phyloP scores from a whole-genome alignment of 225 moss, liverwort and hornwort genomes.

The Bryum argenteum region DNA sequence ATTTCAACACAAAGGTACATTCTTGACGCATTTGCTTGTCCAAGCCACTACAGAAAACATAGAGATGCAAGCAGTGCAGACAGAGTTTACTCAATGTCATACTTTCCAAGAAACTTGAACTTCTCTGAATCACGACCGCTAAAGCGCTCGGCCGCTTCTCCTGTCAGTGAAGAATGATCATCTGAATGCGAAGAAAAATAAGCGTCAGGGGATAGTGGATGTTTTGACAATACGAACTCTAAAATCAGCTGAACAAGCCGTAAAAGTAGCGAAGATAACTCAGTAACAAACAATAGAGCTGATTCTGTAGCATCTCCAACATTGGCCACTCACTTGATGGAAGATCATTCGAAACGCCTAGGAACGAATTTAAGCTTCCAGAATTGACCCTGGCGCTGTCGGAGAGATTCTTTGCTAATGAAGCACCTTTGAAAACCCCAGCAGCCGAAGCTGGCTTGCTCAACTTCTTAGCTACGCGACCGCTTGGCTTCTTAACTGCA shows the following conservation, averaged over 20 bases:
- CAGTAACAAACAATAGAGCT: background rate
- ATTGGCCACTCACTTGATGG: slow-evolving; percentile 35
- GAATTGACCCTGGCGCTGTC: slow-evolving; percentile 24
- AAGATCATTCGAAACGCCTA: slow-evolving; percentile 21
- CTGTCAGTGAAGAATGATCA: slow-evolving; percentile 57
- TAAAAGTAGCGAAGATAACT: background rate
- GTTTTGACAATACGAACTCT: background rate
- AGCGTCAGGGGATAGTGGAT: background rate
- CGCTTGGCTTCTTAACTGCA: slow-evolving; percentile 38
- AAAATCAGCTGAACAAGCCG: background rate
- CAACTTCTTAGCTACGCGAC: slow-evolving; percentile 32
- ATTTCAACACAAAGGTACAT: background rate
- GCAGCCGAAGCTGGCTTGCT: slow-evolving; percentile 7
- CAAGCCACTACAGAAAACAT: background rate
- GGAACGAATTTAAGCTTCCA: slow-evolving; percentile 30
- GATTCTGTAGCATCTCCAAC: background rate
- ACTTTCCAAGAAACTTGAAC: slow-evolving; percentile 98
- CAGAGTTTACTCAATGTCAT: slow-evolving; percentile 24
- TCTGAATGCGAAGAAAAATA: slow-evolving; percentile 21
- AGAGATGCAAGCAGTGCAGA: background rate
- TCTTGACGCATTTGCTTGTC: slow-evolving; percentile 4
- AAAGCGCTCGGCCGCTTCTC: slow-evolving; percentile 83
- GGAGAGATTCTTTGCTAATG: slow-evolving; percentile 27
- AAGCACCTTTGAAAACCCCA: slow-evolving; percentile 23
- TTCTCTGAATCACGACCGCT: slow-evolving; percentile 75